These are phyloP conservation scores for Saccharomycopsis olivae DNA, from an alignment of 805 yeast genomes.

Conservation along the genomic window DNA sequence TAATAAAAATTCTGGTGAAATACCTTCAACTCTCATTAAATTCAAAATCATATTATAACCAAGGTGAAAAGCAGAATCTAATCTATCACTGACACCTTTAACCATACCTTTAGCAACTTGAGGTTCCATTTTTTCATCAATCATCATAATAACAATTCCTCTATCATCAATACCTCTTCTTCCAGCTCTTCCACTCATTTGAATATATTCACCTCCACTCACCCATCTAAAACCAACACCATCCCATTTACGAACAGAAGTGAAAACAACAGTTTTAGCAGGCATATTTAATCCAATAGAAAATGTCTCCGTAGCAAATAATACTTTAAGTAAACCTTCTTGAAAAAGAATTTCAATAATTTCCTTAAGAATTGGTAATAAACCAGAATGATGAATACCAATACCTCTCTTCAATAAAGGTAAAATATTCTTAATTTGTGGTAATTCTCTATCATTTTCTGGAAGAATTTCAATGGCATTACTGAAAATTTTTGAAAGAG, in stretches of 20 bases:
- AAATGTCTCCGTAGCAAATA: slow-evolving; percentile 97
- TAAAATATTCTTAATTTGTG: slow-evolving; percentile 85
- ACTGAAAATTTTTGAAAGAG: slow-evolving; percentile 77
- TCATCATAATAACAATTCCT: slow-evolving; percentile 99
- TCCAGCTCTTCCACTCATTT: slow-evolving; percentile 99
- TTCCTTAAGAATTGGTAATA: slow-evolving; percentile 86
- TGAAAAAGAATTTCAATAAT: slow-evolving; percentile 94
- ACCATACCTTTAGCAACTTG: slow-evolving; percentile 99
- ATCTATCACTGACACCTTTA: slow-evolving; percentile 95
- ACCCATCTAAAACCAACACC: slow-evolving; percentile 98
- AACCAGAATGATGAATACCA: slow-evolving; percentile 97
- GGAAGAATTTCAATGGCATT: slow-evolving; percentile 86
- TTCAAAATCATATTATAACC: slow-evolving; percentile 97
- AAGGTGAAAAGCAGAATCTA: slow-evolving; percentile 94
- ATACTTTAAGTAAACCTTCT: slow-evolving; percentile 88
- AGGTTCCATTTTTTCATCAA: slow-evolving; percentile 99
- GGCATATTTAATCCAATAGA: slow-evolving; percentile 99
- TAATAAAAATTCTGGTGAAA: slow-evolving; percentile 95
- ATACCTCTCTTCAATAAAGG: slow-evolving; percentile 91
- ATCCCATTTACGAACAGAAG: slow-evolving; percentile 97
- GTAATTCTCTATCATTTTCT: slow-evolving; percentile 82
- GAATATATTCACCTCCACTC: slow-evolving; percentile 98
- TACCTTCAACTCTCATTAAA: slow-evolving; percentile 94
- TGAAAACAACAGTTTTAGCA: slow-evolving; percentile 96
- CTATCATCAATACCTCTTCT: slow-evolving; percentile 99